phyloP scores from a whole-genome alignment of 805 yeast genomes.

The Starmerella kuoi region DNA sequence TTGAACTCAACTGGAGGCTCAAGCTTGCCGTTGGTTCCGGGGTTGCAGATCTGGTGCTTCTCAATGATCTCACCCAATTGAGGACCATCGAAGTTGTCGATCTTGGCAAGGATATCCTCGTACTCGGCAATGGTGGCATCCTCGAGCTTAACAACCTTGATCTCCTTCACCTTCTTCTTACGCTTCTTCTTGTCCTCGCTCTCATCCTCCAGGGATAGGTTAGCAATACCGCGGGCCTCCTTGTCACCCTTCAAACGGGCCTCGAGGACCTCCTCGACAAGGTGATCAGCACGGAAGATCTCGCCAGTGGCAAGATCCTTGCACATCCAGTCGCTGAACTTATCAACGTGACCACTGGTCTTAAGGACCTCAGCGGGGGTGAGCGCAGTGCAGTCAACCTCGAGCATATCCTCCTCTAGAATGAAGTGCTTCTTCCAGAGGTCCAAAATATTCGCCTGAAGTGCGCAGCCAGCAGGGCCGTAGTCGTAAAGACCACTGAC shows the following conservation, averaged over 20 bases:
- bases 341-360: slow-evolving; percentile 98
- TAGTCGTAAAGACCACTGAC: slow-evolving; percentile 95
- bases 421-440: slow-evolving; percentile 96
- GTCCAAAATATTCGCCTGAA: slow-evolving; percentile 91
- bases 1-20: slow-evolving; percentile 92
- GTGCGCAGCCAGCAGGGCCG: slow-evolving; percentile 99
- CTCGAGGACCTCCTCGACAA: slow-evolving; percentile 95
- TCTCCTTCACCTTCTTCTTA: slow-evolving; percentile 84
- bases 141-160: slow-evolving; percentile 74
- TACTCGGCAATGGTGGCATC: slow-evolving; percentile 70
- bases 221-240: slow-evolving; percentile 78
- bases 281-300: slow-evolving; percentile 95
- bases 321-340: slow-evolving; percentile 99
- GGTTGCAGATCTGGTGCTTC: slow-evolving; percentile 77
- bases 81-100: slow-evolving; percentile 89
- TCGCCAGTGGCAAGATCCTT: slow-evolving; percentile 91
- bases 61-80: slow-evolving; percentile 81
- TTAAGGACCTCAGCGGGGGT: slow-evolving; percentile 96
- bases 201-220: slow-evolving; percentile 53
- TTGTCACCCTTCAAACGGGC: slow-evolving; percentile 92
- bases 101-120: slow-evolving; percentile 71
- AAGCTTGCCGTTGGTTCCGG: slow-evolving; percentile 73
- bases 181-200: slow-evolving; percentile 84
- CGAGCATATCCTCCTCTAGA: slow-evolving; percentile 96
- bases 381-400: slow-evolving; percentile 94